Evolutionary conservation across 140 eudicot species (phyloP).

Genomic region (Oenanthe javanica): DNA sequence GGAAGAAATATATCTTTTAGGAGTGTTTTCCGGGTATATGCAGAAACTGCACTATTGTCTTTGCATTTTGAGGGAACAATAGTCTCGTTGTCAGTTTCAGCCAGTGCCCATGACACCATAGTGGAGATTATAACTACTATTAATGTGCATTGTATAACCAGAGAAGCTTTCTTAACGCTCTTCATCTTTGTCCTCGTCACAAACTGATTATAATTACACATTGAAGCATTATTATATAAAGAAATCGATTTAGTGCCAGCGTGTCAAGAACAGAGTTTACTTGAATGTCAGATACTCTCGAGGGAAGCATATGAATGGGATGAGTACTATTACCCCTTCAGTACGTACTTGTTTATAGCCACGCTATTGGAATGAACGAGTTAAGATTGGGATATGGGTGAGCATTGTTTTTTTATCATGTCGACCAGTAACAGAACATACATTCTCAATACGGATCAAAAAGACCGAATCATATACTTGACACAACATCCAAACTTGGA

Average conservation of each 20-base stretch:
- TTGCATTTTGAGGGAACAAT: not conserved
- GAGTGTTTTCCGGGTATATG: not conserved
- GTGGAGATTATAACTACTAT: not conserved
- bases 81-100: not conserved
- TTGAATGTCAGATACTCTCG: too few relatives aligned
- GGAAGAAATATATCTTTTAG: not conserved
- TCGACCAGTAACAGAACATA: not conserved
- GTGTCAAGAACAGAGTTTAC: not conserved
- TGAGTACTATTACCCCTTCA: not conserved
- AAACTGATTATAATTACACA: not conserved
- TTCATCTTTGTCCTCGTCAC: not conserved
- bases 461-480: too few relatives aligned
- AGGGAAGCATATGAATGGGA: not conserved
- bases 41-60: not conserved
- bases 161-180: not conserved
- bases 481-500: too few relatives aligned
- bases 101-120: not conserved
- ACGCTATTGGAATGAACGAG: not conserved
- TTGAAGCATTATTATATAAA: not conserved
- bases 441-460: not conserved
- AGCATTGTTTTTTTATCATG: not conserved
- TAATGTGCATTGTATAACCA: not conserved
- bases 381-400: not conserved
- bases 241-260: not conserved
- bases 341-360: not conserved